Evolutionary conservation across 208 protist species (phyloP).

Genomic region (Trypanosomatidae sp.): DNA sequence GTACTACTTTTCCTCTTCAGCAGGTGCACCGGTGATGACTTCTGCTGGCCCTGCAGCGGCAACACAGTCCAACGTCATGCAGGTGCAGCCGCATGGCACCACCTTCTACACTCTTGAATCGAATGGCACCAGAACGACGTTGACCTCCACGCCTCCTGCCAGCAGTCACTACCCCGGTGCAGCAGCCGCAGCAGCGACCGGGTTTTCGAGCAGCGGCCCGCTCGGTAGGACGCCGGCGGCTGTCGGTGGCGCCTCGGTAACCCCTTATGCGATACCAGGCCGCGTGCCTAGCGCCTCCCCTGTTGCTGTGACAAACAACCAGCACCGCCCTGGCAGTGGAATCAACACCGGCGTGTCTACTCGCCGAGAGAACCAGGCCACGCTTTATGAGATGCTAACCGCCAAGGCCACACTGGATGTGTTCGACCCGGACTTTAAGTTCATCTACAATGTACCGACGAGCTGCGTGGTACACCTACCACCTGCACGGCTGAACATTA

Average conservation of each 20-base stretch:
- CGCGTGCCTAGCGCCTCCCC: background rate
- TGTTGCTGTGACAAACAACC: background rate
- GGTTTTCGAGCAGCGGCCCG: constrained; percentile 1
- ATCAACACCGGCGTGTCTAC: constrained; percentile 1
- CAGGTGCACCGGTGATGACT: constrained; percentile 6
- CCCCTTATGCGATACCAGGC: constrained; percentile 5
- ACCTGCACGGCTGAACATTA: constrained; percentile 76
- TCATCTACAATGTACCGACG: constrained; percentile 58
- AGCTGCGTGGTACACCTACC: constrained; percentile 58
- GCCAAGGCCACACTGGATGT: constrained; percentile 33
- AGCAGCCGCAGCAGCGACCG: background rate
- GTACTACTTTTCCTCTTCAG: constrained; percentile 13
- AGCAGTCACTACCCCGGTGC: background rate
- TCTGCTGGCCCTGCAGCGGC: constrained; percentile 4
- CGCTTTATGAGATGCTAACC: constrained; percentile 5
- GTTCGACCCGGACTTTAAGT: constrained; percentile 70
- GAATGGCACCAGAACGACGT: background rate
- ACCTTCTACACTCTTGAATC: constrained; percentile 19
- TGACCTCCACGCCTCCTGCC: constrained; percentile 11
- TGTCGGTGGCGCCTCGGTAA: background rate
- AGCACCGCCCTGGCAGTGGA: background rate
- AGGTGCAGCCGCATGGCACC: background rate
- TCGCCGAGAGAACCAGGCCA: constrained; percentile 8
- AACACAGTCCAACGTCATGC: constrained; percentile 6
- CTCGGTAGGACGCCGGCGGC: background rate